These are phyloP conservation scores for Ceriops decandra DNA, from an alignment of 345 rosid species.

Conservation along the genomic window DNA sequence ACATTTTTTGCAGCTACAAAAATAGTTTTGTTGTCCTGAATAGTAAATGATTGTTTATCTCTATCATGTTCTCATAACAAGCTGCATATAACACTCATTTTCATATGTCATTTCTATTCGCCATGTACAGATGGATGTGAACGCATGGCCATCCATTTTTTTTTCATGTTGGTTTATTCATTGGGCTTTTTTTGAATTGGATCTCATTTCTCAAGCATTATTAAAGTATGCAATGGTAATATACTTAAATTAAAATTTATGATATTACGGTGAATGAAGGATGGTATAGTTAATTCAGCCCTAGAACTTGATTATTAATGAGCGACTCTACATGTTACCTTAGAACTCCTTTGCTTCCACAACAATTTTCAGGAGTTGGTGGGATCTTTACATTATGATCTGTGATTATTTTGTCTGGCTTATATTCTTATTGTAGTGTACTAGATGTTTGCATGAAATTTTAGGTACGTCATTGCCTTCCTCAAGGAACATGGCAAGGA, in stretches of 20 bases:
- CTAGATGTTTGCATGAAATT: conserved; percentile 19
- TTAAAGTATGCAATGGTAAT: too few relatives aligned
- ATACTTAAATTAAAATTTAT: too few relatives aligned
- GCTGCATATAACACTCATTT: not conserved
- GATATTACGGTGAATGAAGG: too few relatives aligned
- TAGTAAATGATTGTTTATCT: not conserved
- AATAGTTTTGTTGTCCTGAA: not conserved
- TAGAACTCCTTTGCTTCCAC: not conserved
- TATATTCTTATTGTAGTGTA: conserved; percentile 12
- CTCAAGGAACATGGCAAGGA: conserved; percentile 94
- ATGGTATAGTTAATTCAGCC: not conserved
- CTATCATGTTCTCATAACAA: not conserved
- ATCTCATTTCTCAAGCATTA: too few relatives aligned
- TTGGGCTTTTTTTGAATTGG: too few relatives aligned
- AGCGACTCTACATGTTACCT: too few relatives aligned
- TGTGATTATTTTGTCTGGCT: conserved; percentile 6
- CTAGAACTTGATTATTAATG: too few relatives aligned
- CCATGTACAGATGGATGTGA: not conserved
- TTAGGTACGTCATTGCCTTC: conserved; percentile 78
- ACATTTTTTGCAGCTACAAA: not conserved
- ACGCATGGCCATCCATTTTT: too few relatives aligned
- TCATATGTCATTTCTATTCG: not conserved
- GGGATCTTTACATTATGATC: not conserved
- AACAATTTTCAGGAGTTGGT: not conserved
- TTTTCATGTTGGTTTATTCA: too few relatives aligned